phyloP scores from a whole-genome alignment of 768 basidiomycete genomes.

The Phlebiopsis gigantea region DNA sequence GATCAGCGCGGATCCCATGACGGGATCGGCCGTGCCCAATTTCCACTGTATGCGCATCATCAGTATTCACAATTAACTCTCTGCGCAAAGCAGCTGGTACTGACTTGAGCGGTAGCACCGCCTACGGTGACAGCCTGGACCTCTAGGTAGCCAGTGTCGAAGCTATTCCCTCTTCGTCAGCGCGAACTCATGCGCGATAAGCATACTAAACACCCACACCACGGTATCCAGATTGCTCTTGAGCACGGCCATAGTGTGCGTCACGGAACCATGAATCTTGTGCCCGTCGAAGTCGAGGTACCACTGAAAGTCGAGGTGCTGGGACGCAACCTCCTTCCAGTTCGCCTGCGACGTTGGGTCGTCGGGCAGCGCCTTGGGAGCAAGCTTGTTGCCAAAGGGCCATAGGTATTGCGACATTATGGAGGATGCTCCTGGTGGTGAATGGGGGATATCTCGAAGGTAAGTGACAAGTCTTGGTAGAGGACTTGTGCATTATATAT shows the following conservation, averaged over 20 bases:
- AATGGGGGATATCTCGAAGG: neutral
- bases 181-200: neutral
- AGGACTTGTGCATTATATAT: neutral
- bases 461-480: neutral
- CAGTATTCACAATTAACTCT: no score
- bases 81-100: constrained; percentile 18
- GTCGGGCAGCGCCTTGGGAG: neutral
- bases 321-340: constrained; percentile 59
- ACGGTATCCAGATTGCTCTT: constrained; percentile 49
- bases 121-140: constrained; percentile 40
- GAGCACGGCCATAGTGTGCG: constrained; percentile 53
- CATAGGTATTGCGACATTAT: neutral
- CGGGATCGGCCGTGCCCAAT: constrained; percentile 51
- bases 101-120: constrained; percentile 41
- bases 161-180: no score
- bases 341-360: constrained; percentile 82
- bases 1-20: constrained; percentile 77
- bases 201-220: constrained; percentile 54
- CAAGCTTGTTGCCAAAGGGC: neutral
- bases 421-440: neutral
- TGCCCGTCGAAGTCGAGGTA: constrained; percentile 62
- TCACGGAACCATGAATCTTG: constrained; percentile 60
- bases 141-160: neutral
- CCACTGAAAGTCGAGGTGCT: constrained; percentile 75
- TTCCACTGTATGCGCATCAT: constrained; percentile 34